A percentile compares a stretch with the other conserved stretches of the same genome.
These are phyloP conservation scores for Elsinoe arachidis DNA, from an alignment of 2,329 filamentous ascomycete species.

Conservation along the genomic window DNA sequence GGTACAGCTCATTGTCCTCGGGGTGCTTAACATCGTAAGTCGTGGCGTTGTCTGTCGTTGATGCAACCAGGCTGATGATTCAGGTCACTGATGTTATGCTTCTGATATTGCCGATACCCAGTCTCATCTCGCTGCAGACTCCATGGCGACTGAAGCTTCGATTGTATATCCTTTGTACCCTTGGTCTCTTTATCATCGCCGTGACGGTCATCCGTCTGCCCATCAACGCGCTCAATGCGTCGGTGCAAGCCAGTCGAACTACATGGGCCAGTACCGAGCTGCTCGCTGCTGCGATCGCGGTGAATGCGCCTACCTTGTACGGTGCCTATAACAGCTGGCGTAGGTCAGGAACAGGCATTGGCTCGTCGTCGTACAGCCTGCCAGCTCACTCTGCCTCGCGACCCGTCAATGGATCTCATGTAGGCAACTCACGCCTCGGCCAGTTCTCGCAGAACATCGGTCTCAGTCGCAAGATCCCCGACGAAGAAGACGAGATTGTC, in stretches of 20 bases:
- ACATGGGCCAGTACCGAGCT: constrained; percentile 8
- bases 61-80: neutral
- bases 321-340: constrained; percentile 8
- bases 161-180: neutral
- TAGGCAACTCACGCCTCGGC: neutral
- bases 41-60: neutral
- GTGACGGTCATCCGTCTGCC: constrained; percentile 6
- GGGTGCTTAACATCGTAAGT: constrained; percentile 6
- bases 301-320: constrained; percentile 4
- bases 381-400: constrained; percentile 2
- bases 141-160: constrained; percentile 7
- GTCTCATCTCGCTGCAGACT: constrained; percentile 2
- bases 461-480: neutral
- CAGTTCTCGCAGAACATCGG: neutral
- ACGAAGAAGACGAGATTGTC: constrained; percentile 2
- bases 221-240: constrained; percentile 4
- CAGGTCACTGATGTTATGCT: constrained; percentile 6
- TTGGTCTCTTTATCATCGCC: constrained; percentile 5
- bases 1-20: constrained; percentile 6
- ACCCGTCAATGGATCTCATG: neutral
- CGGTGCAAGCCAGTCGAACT: constrained; percentile 5
- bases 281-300: constrained; percentile 3
- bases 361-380: neutral
- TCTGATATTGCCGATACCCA: constrained; percentile 3
- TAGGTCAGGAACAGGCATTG: neutral